Conservation (phyloP, 1,139 yeast genomes). For the Magnusiomyces sp. region DNA sequence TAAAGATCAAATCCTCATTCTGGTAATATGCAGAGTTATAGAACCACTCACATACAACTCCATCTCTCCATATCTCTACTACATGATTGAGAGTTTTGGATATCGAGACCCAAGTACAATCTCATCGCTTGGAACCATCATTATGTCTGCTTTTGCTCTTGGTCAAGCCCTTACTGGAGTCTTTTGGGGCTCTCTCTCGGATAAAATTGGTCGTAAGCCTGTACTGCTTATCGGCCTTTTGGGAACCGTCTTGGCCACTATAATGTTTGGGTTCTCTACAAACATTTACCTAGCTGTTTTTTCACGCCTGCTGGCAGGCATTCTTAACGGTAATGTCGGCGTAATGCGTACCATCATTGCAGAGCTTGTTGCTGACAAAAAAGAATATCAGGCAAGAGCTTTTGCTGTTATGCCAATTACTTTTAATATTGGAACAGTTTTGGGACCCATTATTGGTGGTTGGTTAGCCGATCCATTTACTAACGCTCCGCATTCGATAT, state of each 20-base stretch:
- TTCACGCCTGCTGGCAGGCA: conserved; percentile 46
- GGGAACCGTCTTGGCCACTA: conserved; percentile 43
- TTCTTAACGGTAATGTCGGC: conserved; percentile 52
- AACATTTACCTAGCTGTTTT: conserved; percentile 43
- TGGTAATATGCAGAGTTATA: conserved; percentile 36
- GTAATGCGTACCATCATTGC: conserved; percentile 54
- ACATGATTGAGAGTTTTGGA: conserved; percentile 51
- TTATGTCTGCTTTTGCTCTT: conserved; percentile 44
- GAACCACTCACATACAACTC: conserved; percentile 59
- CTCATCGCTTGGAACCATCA: conserved; percentile 43
- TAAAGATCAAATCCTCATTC: conserved; percentile 23
- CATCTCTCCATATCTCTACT: conserved; percentile 52
- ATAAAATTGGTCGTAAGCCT: conserved; percentile 46
- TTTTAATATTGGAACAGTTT: conserved; percentile 46
- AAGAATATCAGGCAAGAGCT: conserved; percentile 51
- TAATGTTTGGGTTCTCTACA: conserved; percentile 45
- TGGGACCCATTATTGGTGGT: conserved; percentile 42
- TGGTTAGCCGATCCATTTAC: conserved; percentile 32
- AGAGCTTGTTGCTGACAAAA: conserved; percentile 43
- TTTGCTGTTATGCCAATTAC: conserved; percentile 50
- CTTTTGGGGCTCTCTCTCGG: conserved; percentile 51
- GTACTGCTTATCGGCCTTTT: conserved; percentile 42
- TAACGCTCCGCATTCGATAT: conserved; percentile 18
- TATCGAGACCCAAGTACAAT: conserved; percentile 44
- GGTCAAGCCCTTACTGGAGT: conserved; percentile 47